Evolutionary conservation across 257 asterid species (phyloP), one percentile per base, ranked within the genome.

Genomic region (Solanum medicagineum): DNA sequence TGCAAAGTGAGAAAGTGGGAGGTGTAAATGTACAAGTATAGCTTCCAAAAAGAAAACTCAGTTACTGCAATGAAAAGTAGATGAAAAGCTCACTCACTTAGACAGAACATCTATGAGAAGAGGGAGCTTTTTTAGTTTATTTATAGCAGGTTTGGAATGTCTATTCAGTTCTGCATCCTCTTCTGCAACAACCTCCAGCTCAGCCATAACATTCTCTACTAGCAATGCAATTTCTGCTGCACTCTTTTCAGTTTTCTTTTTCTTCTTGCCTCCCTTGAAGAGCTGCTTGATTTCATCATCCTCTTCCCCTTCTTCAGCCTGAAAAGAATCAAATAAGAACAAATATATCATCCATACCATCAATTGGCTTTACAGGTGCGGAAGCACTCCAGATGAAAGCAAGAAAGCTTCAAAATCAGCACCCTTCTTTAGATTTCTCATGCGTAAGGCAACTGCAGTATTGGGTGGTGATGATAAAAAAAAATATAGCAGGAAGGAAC

Each of bases 271-370:
- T 56, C 68, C 53, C 89, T 93, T 94, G 89, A 96, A 96, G 65
- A 96, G 94, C 29, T 90, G 85, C 69, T 94, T 89, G 59, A 95
- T 93, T 91, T 94, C 99, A 3, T 93, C 98, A 84, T 96, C 98
- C 83, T 95, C 98, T 87, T 93, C 97, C 44, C 96, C 97, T 89
- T 95, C 98, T 87, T 93, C 98, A 2, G 99, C 98, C 99, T 96
- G 83, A 17, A 71, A 87, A 86, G 69, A 88, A 84, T 16, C 51
- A 24, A 86, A 74, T 19, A 20, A 20, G 71, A 80, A 24, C 8
- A 53, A 26, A 77, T 15, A 51, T 51, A 53, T 4, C 82, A 75
- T 14, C 44, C 59, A 7, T 24, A 75, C 55, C 82, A 51, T 11
- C 26, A 77, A 77, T 77, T 51, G 83, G 83, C 62, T 51, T 51